A percentile compares a stretch with the other conserved stretches of the same genome.
Evolutionary conservation across 164 flowering plant species (phyloP).

Genomic region (Magnolia changhungtana): DNA sequence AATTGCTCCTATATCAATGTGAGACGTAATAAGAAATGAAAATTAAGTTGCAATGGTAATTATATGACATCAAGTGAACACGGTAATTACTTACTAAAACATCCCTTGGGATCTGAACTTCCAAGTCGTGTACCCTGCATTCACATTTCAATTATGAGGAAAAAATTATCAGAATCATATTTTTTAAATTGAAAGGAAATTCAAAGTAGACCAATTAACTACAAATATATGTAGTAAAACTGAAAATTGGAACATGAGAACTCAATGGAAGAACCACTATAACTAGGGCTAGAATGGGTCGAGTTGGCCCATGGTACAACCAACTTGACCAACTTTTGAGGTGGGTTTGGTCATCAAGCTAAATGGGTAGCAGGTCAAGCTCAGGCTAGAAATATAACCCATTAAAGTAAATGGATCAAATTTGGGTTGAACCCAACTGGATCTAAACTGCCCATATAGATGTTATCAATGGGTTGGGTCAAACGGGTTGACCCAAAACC

Average conservation of each 20-base stretch:
- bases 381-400: too few species aligned
- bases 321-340: too few species aligned
- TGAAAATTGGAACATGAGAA: neutral
- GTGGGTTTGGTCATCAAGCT: too few species aligned
- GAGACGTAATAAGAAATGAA: neutral
- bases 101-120: constrained; percentile 98
- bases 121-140: constrained; percentile 98
- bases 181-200: neutral
- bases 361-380: too few species aligned
- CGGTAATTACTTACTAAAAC: constrained; percentile 71
- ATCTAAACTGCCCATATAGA: too few species aligned
- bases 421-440: too few species aligned
- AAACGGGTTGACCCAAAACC: too few species aligned
- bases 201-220: neutral
- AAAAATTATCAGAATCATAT: neutral
- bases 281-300: too few species aligned
- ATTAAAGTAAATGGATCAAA: too few species aligned
- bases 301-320: too few species aligned
- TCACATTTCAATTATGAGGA: constrained; percentile 11
- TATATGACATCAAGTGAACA: neutral
- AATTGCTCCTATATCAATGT: too few species aligned
- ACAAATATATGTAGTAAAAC: neutral
- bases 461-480: too few species aligned
- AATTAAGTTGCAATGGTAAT: neutral
- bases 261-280: neutral